Conservation (phyloP, 192 early-diverging fungal genomes). For the Coemansia sp. region DNA sequence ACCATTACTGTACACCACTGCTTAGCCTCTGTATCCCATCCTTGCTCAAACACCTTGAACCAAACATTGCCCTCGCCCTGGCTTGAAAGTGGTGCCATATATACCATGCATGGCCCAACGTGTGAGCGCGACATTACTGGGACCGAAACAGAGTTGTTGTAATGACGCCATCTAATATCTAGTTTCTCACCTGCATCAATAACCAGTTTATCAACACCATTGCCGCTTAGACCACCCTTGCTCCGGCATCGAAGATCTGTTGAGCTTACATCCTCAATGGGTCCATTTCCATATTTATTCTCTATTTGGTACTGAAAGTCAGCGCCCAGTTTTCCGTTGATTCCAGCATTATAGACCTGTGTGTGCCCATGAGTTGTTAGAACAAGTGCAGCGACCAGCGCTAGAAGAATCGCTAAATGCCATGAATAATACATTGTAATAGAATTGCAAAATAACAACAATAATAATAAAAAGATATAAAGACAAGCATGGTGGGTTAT, state of each 20-base stretch:
- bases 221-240: not conserved
- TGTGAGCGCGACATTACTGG: slow-evolving; percentile 15
- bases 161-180: slow-evolving; percentile 8
- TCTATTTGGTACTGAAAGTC: slow-evolving; percentile 1
- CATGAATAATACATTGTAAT: not conserved
- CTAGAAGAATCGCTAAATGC: not conserved
- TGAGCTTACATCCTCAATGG: not conserved
- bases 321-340: not conserved
- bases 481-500: not conserved
- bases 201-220: not conserved
- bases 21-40: not conserved
- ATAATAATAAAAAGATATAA: too few species aligned
- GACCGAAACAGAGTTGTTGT: slow-evolving; percentile 4
- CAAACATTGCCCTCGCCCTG: slow-evolving; percentile 12
- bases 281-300: not conserved
- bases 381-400: slow-evolving; percentile 3
- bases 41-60: slow-evolving; percentile 18
- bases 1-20: slow-evolving; percentile 15
- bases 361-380: slow-evolving; percentile 11
- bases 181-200: slow-evolving; percentile 1
- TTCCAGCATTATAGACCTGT: slow-evolving; percentile 13
- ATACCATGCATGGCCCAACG: slow-evolving; percentile 16
- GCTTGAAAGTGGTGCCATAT: slow-evolving; percentile 13
- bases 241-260: slow-evolving; percentile 3
- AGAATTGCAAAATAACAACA: not conserved